A percentile compares a stretch with the other conserved stretches of the same genome.
Evolutionary conservation across 2,329 filamentous ascomycete species (phyloP).

Genomic region (Alternaria dauci): DNA sequence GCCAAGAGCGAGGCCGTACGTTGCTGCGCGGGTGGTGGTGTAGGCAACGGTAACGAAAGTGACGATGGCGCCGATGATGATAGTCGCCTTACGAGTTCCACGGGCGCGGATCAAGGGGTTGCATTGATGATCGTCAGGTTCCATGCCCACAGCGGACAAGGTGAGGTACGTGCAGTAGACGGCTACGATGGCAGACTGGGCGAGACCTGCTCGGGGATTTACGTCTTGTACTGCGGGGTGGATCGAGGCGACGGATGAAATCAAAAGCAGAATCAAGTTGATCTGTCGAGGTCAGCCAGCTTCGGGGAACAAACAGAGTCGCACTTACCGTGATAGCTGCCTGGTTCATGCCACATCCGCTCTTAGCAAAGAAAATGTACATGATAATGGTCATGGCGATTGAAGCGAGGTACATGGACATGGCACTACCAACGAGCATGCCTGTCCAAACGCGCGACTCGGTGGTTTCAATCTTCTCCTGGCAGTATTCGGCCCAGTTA

Average conservation of each 20-base stretch:
- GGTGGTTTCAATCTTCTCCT: constrained; percentile 88
- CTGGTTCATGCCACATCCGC: constrained; percentile 93
- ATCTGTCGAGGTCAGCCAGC: constrained; percentile 56
- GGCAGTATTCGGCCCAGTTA: constrained; percentile 95
- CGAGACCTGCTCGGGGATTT: constrained; percentile 91
- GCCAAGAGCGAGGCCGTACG: constrained; percentile 81
- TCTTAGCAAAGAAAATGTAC: constrained; percentile 92
- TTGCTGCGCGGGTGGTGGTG: constrained; percentile 94
- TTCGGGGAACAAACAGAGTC: neutral
- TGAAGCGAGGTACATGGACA: constrained; percentile 91
- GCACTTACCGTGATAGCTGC: constrained; percentile 78
- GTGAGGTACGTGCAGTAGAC: constrained; percentile 99
- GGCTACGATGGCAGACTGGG: constrained; percentile 97
- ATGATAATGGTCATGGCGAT: constrained; percentile 95
- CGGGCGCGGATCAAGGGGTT: constrained; percentile 89
- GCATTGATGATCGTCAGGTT: constrained; percentile 92
- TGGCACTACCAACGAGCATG: constrained; percentile 87
- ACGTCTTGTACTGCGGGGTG: constrained; percentile 89
- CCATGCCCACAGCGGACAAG: constrained; percentile 98
- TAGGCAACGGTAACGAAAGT: constrained; percentile 98
- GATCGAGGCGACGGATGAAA: constrained; percentile 83
- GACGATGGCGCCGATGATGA: constrained; percentile 91
- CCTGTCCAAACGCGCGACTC: constrained; percentile 86
- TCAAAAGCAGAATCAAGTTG: constrained; percentile 84
- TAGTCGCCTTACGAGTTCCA: constrained; percentile 86